Percentiles rank a stretch among this genome's conserved stretches.
These are phyloP conservation scores for Citeromyces nyonsensis DNA, from an alignment of 805 yeast genomes.

Conservation along the genomic window DNA sequence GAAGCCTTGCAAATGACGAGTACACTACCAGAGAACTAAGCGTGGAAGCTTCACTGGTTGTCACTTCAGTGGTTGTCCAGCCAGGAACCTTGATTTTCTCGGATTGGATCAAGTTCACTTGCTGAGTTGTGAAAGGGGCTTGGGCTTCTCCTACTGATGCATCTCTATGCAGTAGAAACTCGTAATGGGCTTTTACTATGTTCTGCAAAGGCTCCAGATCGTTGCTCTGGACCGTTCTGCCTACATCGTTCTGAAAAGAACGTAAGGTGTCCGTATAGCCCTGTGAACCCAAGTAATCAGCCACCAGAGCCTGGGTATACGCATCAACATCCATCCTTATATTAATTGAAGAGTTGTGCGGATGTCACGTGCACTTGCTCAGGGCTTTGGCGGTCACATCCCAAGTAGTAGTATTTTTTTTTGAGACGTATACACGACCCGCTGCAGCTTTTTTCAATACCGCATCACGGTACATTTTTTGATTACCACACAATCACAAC, in stretches of 20 bases:
- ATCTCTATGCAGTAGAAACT: slow-evolving; percentile 8
- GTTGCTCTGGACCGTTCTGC: slow-evolving; percentile 14
- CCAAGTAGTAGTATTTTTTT: no score
- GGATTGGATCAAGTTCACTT: slow-evolving; percentile 7
- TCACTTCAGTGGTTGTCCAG: slow-evolving; percentile 9
- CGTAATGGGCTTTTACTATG: slow-evolving; percentile 17
- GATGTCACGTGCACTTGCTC: not conserved
- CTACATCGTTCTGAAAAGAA: slow-evolving; percentile 30
- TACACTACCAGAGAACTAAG: slow-evolving; percentile 11
- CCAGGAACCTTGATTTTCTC: slow-evolving; percentile 8
- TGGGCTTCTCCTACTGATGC: slow-evolving; percentile 2
- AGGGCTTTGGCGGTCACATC: not conserved
- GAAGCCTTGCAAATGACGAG: slow-evolving; percentile 6
- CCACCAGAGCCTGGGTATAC: slow-evolving; percentile 23
- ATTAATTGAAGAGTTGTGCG: not conserved
- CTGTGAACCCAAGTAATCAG: slow-evolving; percentile 39
- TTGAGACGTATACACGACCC: not conserved
- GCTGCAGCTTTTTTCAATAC: not conserved
- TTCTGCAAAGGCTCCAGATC: slow-evolving; percentile 18
- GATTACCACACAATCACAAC: slow-evolving; percentile 5
- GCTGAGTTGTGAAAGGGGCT: slow-evolving; percentile 8
- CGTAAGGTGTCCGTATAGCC: slow-evolving; percentile 28
- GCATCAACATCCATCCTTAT: slow-evolving; percentile 4
- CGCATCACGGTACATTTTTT: slow-evolving; percentile 2
- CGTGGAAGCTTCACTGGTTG: slow-evolving; percentile 3